Percentiles rank a stretch among this genome's conserved stretches.
These are phyloP conservation scores for Phaseolus coccineus DNA, from an alignment of 331 rosid species.

Conservation along the genomic window DNA sequence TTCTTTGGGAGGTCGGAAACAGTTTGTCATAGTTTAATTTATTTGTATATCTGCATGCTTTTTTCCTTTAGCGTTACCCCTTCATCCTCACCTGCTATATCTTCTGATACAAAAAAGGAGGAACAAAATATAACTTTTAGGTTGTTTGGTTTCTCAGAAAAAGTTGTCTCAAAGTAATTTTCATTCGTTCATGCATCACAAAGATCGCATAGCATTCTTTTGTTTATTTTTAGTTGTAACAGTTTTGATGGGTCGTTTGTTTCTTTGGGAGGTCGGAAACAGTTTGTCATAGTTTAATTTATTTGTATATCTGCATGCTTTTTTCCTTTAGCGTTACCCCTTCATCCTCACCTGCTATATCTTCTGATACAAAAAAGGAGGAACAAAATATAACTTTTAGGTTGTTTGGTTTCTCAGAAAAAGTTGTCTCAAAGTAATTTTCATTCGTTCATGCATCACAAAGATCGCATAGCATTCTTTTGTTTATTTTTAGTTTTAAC, in stretches of 20 bases:
- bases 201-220: conserved; percentile 44
- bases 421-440: too few relatives aligned
- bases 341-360: neutral
- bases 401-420: neutral
- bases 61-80: neutral
- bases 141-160: neutral
- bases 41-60: conserved; percentile 43
- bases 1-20: conserved; percentile 26
- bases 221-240: conserved; percentile 32
- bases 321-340: neutral
- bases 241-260: conserved; percentile 54
- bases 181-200: conserved; percentile 26
- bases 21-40: conserved; percentile 37
- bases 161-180: too few relatives aligned
- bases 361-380: neutral
- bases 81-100: neutral
- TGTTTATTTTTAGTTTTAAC: conserved; percentile 32
- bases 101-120: neutral
- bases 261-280: conserved; percentile 26
- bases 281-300: conserved; percentile 37
- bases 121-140: neutral
- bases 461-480: conserved; percentile 44
- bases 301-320: conserved; percentile 43
- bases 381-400: neutral
- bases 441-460: conserved; percentile 43